A percentile compares a stretch with the other conserved stretches of the same genome.
Evolutionary conservation across 768 basidiomycete genomes (phyloP).

Genomic region (Tulasnella sp.): DNA sequence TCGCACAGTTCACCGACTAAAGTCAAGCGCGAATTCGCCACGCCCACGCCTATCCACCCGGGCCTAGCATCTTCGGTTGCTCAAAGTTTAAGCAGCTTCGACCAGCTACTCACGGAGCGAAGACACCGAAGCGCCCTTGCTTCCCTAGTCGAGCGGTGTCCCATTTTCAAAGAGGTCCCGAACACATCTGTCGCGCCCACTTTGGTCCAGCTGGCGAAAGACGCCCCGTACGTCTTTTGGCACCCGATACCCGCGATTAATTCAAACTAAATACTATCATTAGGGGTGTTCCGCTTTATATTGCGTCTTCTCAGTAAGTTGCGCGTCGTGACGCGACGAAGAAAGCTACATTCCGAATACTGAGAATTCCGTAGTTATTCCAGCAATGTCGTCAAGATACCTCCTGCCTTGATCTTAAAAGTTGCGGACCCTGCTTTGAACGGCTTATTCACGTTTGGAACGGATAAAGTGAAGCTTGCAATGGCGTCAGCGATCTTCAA

Average conservation of each 20-base stretch:
- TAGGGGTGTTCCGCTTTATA: background rate
- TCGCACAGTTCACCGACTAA: background rate
- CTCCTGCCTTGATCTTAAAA: background rate
- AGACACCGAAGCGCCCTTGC: background rate
- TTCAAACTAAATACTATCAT: background rate
- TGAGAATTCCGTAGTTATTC: background rate
- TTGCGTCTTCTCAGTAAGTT: slow-evolving; percentile 1
- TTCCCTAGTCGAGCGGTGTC: background rate
- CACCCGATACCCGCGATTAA: no score
- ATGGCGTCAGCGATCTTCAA: slow-evolving; percentile 3
- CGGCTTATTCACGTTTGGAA: background rate
- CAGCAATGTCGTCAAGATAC: background rate
- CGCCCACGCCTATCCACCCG: background rate
- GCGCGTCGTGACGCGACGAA: background rate
- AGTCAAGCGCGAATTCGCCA: background rate
- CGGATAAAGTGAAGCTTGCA: background rate
- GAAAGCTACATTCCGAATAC: background rate
- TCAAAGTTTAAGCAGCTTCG: background rate
- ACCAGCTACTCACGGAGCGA: background rate
- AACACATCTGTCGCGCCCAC: background rate
- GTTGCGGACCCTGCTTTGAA: background rate
- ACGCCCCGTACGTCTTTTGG: background rate
- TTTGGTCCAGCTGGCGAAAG: background rate
- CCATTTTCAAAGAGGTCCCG: background rate
- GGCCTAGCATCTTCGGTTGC: background rate